phyloP scores from a whole-genome alignment of 768 basidiomycete genomes.

The Gymnopilus dilepis region DNA sequence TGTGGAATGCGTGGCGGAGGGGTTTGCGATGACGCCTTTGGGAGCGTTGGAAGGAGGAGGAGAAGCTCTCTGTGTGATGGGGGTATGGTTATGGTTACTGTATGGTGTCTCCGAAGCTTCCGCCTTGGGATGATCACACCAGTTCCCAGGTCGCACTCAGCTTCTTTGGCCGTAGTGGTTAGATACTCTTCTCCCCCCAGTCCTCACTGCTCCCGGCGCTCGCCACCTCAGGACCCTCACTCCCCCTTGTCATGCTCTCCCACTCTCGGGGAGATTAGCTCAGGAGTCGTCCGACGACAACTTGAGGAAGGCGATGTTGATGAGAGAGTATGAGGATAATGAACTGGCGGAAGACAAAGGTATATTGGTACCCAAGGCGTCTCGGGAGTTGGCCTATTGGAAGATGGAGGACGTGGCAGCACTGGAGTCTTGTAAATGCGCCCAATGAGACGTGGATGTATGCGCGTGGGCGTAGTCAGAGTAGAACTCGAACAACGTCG shows the following conservation, averaged over 20 bases:
- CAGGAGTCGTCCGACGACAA: constrained; percentile 51
- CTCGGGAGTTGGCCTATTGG: neutral
- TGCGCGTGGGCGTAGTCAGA: neutral
- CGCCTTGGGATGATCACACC: neutral
- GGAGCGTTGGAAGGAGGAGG: neutral
- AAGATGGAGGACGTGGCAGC: neutral
- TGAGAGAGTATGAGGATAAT: too few relatives aligned
- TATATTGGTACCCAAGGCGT: neutral
- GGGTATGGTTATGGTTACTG: too few relatives aligned
- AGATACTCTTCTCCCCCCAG: constrained; percentile 26
- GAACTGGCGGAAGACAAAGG: neutral
- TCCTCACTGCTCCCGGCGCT: constrained; percentile 21
- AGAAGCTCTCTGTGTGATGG: neutral
- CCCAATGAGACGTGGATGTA: too few relatives aligned
- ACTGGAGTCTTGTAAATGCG: constrained; percentile 11
- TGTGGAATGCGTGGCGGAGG: neutral
- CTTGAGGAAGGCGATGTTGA: constrained; percentile 53
- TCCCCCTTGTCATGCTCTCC: constrained; percentile 30
- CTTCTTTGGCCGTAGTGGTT: constrained; percentile 2
- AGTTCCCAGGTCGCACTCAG: neutral
- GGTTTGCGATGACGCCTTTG: neutral
- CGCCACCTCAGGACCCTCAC: neutral
- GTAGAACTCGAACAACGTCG: constrained; percentile 15
- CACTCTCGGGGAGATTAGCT: constrained; percentile 36
- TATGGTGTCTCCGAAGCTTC: neutral